Base-by-base conservation (phyloP, 257 asterid genomes). In the Penstemon eatonii region DNA sequence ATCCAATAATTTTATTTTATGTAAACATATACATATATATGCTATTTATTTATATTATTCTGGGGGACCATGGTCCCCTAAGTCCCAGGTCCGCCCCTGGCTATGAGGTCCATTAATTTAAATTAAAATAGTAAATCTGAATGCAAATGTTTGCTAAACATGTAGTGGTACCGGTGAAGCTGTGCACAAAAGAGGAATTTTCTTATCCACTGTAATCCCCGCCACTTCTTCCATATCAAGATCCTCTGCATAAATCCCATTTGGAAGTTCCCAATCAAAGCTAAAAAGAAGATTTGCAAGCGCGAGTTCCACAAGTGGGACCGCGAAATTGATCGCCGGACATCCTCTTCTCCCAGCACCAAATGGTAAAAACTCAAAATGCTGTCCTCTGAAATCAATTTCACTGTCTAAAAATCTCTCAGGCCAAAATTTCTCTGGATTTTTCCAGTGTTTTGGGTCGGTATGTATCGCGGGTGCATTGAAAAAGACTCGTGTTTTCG, bases 291-390 rank as follows among this genome's bases (percentile, higher is more conserved):
- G 80, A 70, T 84, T 80, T 6, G 88, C 90, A 38, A 84, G 66
- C 12, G 81, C 77, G 6, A 81, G 69, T 60, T 86, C 86, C 76
- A 82, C 74, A 58, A 80, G 57, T 33, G 80, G 73, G 5, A 80
- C 15, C 2, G 83, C 53, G 33, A 80, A 81, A 44, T 65, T 64
- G 1, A 84, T 84, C n/a, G 84, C 86, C 7, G 89, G 89, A 64
- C 92, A 86, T 4, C 81, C 74, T 54, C 91, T 73, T 58, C 87
- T 70, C 0, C 89, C 89, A 5, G 76, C 80, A 3, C 87, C 91
- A 63, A 85, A 85, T 13, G 86, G 88, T n/a, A 85, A 42, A 3
- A 79, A 39, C 80, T 81, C 85, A 4, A 50, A 86, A 49, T 75
- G 68, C 13, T 75, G 67, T 5, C 89, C 89, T 68, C 56, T 72